Evolutionary conservation across 192 early-diverging fungal species (phyloP).

Genomic region (Anaeromyces robustus): DNA sequence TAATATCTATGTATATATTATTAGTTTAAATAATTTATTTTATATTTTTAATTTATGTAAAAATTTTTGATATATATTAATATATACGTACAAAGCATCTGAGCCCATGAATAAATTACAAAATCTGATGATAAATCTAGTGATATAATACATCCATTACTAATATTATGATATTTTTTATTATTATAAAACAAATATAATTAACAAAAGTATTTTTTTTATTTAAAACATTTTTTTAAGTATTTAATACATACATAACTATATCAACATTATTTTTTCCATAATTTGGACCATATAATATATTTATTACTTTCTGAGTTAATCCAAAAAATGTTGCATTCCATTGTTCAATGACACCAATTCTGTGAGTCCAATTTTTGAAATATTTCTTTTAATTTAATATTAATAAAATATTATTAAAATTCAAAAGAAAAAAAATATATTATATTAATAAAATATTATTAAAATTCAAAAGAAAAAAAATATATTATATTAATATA

Average conservation of each 20-base stretch:
- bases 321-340: constrained; percentile 48
- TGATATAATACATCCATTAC: background rate
- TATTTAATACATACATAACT: constrained; percentile 15
- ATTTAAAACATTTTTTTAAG: too few species aligned
- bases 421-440: too few species aligned
- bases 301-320: constrained; percentile 44
- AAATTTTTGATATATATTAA: background rate
- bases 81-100: constrained; percentile 27
- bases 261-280: constrained; percentile 41
- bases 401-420: too few species aligned
- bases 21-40: too few species aligned
- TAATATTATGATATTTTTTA: background rate
- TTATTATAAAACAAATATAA: too few species aligned
- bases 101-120: constrained; percentile 57
- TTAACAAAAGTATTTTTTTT: too few species aligned
- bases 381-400: constrained; percentile 23
- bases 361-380: constrained; percentile 52
- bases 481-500: constrained; percentile 12
- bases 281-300: constrained; percentile 50
- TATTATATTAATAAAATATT: too few species aligned
- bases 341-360: constrained; percentile 61
- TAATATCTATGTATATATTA: constrained; percentile 14
- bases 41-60: too few species aligned
- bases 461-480: too few species aligned
- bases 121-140: constrained; percentile 25